Percentiles rank a stretch among this genome's conserved stretches.
phyloP scores from a whole-genome alignment of 2,329 filamentous ascomycete genomes.

The Plectosphaerella plurivora region DNA sequence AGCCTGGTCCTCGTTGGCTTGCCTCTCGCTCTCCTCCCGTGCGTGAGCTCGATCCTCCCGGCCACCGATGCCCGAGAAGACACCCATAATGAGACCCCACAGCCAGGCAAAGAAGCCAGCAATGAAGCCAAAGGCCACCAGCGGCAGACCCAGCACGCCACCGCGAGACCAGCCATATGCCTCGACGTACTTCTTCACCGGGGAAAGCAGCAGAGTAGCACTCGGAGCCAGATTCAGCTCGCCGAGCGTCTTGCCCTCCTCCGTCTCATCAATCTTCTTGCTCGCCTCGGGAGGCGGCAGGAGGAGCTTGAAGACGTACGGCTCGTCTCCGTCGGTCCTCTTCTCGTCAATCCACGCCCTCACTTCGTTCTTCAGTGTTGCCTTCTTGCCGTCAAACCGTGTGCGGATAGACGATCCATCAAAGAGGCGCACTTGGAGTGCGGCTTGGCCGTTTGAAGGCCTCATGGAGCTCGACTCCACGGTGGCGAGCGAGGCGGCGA shows the following conservation, averaged over 20 bases:
- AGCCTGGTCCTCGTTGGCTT: constrained; percentile 10
- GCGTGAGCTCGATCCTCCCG: constrained; percentile 3
- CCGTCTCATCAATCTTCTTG: constrained; percentile 65
- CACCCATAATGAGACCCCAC: constrained; percentile 18
- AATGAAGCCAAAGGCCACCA: constrained; percentile 21
- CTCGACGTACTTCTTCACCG: constrained; percentile 46
- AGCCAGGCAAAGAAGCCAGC: constrained; percentile 30
- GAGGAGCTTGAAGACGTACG: constrained; percentile 82
- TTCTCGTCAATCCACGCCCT: constrained; percentile 74
- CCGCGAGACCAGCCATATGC: constrained; percentile 32
- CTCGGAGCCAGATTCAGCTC: constrained; percentile 73
- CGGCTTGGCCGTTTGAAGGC: constrained; percentile 28
- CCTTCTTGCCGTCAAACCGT: constrained; percentile 57
- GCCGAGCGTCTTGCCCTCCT: constrained; percentile 65
- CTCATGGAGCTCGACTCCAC: constrained; percentile 26
- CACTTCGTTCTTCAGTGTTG: constrained; percentile 62
- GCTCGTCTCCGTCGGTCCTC: constrained; percentile 50
- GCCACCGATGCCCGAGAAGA: constrained; percentile 18
- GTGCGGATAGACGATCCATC: constrained; percentile 77
- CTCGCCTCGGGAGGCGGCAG: constrained; percentile 69
- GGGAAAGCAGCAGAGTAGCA: constrained; percentile 78
- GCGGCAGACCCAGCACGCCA: constrained; percentile 7
- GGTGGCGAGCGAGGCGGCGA: constrained; percentile 21
- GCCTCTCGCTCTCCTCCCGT: neutral
- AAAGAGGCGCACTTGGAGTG: constrained; percentile 76